phyloP scores from a whole-genome alignment of 78 protist genomes.

The Dictyostelium capitatum region DNA sequence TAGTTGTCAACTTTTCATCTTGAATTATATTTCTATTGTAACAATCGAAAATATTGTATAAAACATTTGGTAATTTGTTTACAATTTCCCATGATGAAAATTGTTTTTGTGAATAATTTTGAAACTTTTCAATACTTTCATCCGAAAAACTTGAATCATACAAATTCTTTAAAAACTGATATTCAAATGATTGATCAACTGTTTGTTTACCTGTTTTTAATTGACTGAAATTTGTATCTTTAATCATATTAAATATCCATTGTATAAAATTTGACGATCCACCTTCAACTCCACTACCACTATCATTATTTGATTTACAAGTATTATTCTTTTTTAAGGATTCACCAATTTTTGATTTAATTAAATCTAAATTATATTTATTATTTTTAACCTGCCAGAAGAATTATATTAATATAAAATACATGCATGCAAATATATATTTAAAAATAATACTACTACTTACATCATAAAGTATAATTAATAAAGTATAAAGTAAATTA shows the following conservation, averaged over 20 bases:
- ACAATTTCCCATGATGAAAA: slow-evolving; percentile 67
- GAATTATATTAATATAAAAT: too few species aligned
- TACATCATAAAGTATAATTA: slow-evolving; percentile 50
- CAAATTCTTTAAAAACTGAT: slow-evolving; percentile 15
- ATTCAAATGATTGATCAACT: slow-evolving; percentile 2
- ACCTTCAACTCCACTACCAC: background rate
- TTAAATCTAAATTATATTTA: slow-evolving; percentile 56
- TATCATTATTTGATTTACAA: background rate
- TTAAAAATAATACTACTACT: too few species aligned
- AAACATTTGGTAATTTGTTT: slow-evolving; percentile 32
- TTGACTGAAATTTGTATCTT: slow-evolving; percentile 27
- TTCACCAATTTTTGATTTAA: slow-evolving; percentile 20
- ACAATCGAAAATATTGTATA: slow-evolving; percentile 29
- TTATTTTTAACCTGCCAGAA: slow-evolving; percentile 64
- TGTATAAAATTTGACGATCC: background rate
- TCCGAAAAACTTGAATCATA: background rate
- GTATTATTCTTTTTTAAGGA: background rate
- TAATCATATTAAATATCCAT: slow-evolving; percentile 45
- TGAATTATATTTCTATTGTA: slow-evolving; percentile 21
- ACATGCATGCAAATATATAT: too few species aligned
- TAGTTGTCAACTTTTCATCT: background rate
- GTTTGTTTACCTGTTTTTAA: background rate
- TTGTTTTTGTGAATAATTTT: background rate
- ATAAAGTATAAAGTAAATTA: slow-evolving; percentile 16
- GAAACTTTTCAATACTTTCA: slow-evolving; percentile 16